Evolutionary conservation across 2,329 filamentous ascomycete species (phyloP).

Genomic region (Trichoderma citrinoviride): DNA sequence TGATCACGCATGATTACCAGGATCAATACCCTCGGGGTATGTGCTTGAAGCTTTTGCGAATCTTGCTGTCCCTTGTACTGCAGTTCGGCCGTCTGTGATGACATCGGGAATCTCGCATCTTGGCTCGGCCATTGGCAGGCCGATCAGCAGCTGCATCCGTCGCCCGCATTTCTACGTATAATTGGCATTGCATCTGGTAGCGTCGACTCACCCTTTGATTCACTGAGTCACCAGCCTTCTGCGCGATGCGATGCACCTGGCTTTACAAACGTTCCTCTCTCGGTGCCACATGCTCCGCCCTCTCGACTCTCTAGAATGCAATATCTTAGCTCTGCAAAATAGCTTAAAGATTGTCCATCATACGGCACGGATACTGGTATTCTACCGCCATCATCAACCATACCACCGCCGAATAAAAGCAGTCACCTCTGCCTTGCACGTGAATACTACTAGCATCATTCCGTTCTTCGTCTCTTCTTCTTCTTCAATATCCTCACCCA

Average conservation of each 20-base stretch:
- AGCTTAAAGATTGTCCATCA: neutral
- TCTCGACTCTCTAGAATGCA: neutral
- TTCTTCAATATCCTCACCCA: no score
- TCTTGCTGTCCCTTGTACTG: no score
- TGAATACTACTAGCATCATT: neutral
- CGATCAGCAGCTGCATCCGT: conserved; percentile 13
- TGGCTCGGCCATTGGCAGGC: neutral
- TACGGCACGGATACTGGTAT: neutral
- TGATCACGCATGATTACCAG: no score
- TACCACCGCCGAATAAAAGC: no score
- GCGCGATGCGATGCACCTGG: neutral
- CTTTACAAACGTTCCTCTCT: conserved; percentile 5
- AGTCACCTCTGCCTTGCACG: no score
- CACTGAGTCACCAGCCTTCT: conserved; percentile 10
- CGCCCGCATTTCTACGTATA: neutral
- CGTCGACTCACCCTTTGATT: conserved; percentile 10
- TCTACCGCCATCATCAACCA: neutral
- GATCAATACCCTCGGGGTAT: no score
- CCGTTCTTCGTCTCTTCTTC: neutral
- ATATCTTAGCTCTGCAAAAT: neutral
- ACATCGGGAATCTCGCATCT: neutral
- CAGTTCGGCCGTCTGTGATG: neutral
- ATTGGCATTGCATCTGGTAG: neutral
- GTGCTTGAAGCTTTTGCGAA: no score
- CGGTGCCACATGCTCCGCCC: neutral